Evolutionary conservation across 257 asterid genomes (phyloP).

Genomic region (Plectranthus barbatus): DNA sequence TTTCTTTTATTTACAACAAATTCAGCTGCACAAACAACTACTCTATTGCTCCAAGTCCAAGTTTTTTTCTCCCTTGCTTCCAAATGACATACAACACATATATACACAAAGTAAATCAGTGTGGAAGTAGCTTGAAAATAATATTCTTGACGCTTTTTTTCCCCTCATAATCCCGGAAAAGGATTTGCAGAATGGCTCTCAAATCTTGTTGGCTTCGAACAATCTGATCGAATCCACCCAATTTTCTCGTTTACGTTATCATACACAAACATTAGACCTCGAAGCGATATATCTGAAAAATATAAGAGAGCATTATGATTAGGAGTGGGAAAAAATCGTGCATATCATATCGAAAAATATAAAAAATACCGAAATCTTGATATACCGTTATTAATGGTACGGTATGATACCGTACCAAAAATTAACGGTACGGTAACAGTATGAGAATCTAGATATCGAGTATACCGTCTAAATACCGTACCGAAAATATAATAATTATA

Average conservation of each 20-base stretch:
- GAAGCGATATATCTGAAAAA: slow-evolving; percentile 53
- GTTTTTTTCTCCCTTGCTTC: neutral
- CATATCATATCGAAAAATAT: no score
- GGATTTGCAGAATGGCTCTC: slow-evolving; percentile 13
- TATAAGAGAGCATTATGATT: neutral
- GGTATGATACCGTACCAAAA: no score
- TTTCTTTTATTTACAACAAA: neutral
- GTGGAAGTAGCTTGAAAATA: neutral
- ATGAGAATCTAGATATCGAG: no score
- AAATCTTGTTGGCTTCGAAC: slow-evolving; percentile 37
- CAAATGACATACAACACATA: neutral
- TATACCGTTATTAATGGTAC: no score
- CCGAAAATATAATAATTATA: no score
- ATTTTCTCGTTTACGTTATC: slow-evolving; percentile 61
- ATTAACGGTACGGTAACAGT: no score
- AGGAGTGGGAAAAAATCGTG: no score
- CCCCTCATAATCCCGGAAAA: neutral
- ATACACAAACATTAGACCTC: slow-evolving; percentile 52
- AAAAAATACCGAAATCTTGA: no score
- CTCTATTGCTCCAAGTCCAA: neutral
- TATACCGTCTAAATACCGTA: no score
- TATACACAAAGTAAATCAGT: neutral
- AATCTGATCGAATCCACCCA: slow-evolving; percentile 71
- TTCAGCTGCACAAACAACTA: neutral
- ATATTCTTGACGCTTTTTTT: neutral